Base-by-base conservation (phyloP, 2,329 filamentous ascomycete genomes). In the Neopestalotiopsis rosae region DNA sequence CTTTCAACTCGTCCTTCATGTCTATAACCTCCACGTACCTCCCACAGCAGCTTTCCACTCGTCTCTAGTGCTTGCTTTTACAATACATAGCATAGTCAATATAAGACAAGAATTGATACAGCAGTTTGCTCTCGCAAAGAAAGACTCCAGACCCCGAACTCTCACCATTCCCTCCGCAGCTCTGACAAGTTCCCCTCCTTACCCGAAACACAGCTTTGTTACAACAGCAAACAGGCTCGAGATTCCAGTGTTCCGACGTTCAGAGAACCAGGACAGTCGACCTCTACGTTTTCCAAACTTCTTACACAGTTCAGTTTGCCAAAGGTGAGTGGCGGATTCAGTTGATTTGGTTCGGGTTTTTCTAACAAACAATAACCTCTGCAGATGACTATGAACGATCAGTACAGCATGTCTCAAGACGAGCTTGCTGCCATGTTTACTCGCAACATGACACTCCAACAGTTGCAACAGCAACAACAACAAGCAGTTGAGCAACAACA, bases 401-500 rank as follows among this genome's bases (percentile, higher is more conserved):
- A 67, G 56, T 40, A n/a, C 34, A 67, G 45, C 32, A 67, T 67
- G 80, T 87, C 90, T 75, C 90, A 95, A 78, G 93, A 97, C 72
- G 94, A 97, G 74, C 91, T 97, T 45, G 88, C 91, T n/a, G 84
- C 88, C 69, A 90, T 97, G 75, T 94, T 97, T 80, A 87, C 92
- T 65, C 90, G 89, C 73, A 92, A 93, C 78, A 87, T 97, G 81
- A 92, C 87, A 67, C 86, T 96, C 73, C 82, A 85, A 71, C 81
- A 84, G 5, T 9, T 52, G 6, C 45, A 52, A n/a, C 42, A 49
- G 42, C 42, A 49, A 34, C 58, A 61, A 20, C 59, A 40, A 20
- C 59, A 40, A 20, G 14, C 59, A 13, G 32, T 62, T 30, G 30
- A 34, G 32, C 30, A 62, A 9, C 79, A 82, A 6, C 79, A 82